phyloP scores from a whole-genome alignment of 2,329 filamentous ascomycete genomes.

The Tolypocladium tundrense region DNA sequence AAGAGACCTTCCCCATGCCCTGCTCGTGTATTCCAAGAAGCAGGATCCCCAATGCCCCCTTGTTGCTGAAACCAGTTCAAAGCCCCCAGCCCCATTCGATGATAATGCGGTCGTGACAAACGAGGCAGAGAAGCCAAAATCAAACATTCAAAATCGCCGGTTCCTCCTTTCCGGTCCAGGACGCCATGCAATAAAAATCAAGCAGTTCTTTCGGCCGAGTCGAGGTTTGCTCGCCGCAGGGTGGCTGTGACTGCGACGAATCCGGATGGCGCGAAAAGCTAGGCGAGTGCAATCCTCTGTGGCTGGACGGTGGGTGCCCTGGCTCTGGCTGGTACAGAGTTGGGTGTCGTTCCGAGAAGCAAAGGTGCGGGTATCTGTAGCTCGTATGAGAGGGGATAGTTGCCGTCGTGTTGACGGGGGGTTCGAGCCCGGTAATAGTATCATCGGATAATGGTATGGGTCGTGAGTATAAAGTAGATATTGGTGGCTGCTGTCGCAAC shows the following conservation, averaged over 20 bases:
- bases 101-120: constrained; percentile 2
- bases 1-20: neutral
- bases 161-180: neutral
- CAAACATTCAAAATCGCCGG: neutral
- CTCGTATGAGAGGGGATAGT: neutral
- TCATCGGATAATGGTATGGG: neutral
- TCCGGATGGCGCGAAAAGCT: neutral
- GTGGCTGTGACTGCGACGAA: neutral
- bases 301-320: neutral
- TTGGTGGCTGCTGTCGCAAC: neutral
- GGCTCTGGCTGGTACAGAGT: neutral
- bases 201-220: neutral
- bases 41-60: neutral
- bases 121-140: neutral
- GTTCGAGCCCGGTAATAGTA: neutral
- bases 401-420: neutral
- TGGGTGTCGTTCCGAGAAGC: neutral
- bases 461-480: neutral
- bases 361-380: neutral
- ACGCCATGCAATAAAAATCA: constrained; percentile 2
- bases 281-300: neutral
- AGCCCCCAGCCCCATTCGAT: neutral
- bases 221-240: neutral
- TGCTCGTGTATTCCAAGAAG: neutral
- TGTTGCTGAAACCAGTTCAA: neutral